These are phyloP conservation scores for Salvia rosmarinus DNA, from an alignment of 257 asterid species.

Conservation along the genomic window DNA sequence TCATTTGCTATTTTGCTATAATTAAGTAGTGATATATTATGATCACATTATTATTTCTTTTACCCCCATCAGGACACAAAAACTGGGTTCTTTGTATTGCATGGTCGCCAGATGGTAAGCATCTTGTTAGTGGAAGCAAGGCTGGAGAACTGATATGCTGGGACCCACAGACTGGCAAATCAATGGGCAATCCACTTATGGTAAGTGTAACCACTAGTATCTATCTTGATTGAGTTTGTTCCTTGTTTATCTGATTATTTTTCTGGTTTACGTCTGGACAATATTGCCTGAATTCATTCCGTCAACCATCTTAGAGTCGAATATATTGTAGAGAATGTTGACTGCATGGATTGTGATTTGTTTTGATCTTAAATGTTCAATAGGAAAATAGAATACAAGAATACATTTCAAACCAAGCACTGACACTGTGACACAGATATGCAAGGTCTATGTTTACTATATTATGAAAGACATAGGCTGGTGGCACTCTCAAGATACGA, in stretches of 20 bases:
- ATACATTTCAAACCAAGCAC: conserved; percentile 1
- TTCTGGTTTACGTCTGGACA: neutral
- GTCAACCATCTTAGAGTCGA: neutral
- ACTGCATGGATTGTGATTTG: conserved; percentile 5
- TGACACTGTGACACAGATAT: neutral
- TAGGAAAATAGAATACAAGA: conserved; percentile 2
- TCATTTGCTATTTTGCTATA: conserved; percentile 3
- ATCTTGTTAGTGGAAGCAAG: conserved; percentile 96
- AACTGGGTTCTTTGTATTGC: conserved; percentile 96
- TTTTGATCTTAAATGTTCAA: conserved; percentile 8
- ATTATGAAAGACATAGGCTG: neutral
- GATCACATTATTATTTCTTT: neutral
- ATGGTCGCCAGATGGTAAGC: conserved; percentile 91
- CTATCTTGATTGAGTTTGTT: conserved; percentile 18
- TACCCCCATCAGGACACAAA: conserved; percentile 61
- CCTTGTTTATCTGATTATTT: conserved; percentile 2
- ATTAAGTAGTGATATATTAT: conserved; percentile 13
- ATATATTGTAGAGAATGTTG: neutral
- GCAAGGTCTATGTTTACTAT: neutral
- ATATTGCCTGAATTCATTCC: neutral
- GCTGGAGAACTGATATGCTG: conserved; percentile 87
- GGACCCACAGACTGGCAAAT: conserved; percentile 81
- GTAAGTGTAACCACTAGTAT: conserved; percentile 46
- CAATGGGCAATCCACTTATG: conserved; percentile 73
- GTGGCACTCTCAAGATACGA: neutral